Percentiles rank a stretch among this genome's conserved stretches.
Conservation (phyloP, 768 basidiomycete species). For the Amanita muscaria region DNA sequence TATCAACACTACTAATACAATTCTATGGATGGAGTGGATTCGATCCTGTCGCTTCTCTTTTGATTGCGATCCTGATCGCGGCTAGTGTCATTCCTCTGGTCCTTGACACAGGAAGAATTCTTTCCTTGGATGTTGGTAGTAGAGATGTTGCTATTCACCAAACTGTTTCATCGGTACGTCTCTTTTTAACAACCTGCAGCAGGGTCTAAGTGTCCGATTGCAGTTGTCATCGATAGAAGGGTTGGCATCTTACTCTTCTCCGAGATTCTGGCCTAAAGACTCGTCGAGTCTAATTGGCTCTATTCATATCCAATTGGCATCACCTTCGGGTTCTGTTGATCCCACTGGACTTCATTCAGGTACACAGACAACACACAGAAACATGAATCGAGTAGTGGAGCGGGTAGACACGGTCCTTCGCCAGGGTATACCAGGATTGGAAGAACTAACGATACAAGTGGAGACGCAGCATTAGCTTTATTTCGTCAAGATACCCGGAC, state of each 20-base stretch:
- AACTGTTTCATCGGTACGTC: constrained; percentile 56
- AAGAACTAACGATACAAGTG: constrained; percentile 87
- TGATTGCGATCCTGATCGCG: constrained; percentile 92
- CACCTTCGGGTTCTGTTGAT: constrained; percentile 47
- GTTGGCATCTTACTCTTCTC: constrained; percentile 66
- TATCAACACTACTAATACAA: constrained; percentile 92
- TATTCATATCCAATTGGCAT: constrained; percentile 82
- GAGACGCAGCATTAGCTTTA: constrained; percentile 29
- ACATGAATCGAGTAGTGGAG: constrained; percentile 65
- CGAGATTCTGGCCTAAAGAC: constrained; percentile 97
- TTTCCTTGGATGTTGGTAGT: constrained; percentile 79
- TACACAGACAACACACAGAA: constrained; percentile 41
- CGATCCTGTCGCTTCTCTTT: constrained; percentile 94
- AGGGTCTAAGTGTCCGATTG: constrained; percentile 13
- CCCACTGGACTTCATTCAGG: constrained; percentile 44
- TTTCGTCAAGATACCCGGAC: not conserved
- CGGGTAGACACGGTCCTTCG: constrained; percentile 68
- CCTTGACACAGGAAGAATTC: constrained; percentile 82
- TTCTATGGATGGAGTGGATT: constrained; percentile 98
- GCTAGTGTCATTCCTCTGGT: constrained; percentile 95
- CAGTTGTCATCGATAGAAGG: constrained; percentile 75
- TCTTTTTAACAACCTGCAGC: not conserved
- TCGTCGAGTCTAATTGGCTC: constrained; percentile 78
- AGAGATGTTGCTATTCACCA: constrained; percentile 43
- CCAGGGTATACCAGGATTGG: constrained; percentile 67